phyloP scores from a whole-genome alignment of 768 basidiomycete genomes.

The Lyophyllum shimeji region DNA sequence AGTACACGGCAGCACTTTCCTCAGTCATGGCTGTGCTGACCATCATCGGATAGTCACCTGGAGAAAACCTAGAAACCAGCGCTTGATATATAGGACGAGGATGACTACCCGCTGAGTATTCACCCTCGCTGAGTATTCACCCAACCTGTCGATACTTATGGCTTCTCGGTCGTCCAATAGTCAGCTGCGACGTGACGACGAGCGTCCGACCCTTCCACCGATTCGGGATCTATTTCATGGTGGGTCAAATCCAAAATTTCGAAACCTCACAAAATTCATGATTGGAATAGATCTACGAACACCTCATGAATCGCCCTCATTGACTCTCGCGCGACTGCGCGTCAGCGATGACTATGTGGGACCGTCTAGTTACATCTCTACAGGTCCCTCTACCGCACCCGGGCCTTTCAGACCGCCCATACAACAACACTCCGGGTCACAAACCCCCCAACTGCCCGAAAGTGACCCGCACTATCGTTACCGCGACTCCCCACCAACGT shows the following conservation, averaged over 20 bases:
- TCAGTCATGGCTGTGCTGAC: slow-evolving; percentile 16
- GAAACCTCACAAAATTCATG: background rate
- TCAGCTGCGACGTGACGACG: slow-evolving; percentile 21
- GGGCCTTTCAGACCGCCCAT: background rate
- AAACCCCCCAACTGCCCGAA: slow-evolving; percentile 3
- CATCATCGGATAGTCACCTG: slow-evolving; percentile 9
- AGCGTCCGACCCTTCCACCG: slow-evolving; percentile 66
- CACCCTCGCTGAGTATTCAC: background rate
- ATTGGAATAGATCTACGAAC: slow-evolving; percentile 11
- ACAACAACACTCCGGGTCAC: background rate
- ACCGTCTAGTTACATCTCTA: slow-evolving; percentile 7
- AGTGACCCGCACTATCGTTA: background rate
- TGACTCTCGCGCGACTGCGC: slow-evolving; percentile 43
- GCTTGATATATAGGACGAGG: slow-evolving; percentile 14
- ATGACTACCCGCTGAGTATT: background rate
- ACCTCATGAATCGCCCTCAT: slow-evolving; percentile 31
- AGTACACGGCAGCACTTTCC: slow-evolving; percentile 1
- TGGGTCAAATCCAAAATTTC: slow-evolving; percentile 18
- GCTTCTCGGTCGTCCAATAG: slow-evolving; percentile 29
- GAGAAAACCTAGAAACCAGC: slow-evolving; percentile 7
- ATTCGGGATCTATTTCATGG: slow-evolving; percentile 72
- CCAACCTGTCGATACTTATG: slow-evolving; percentile 17
- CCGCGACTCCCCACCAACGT: background rate
- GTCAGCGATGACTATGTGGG: slow-evolving; percentile 37
- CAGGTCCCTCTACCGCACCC: slow-evolving; percentile 6